phyloP scores from a whole-genome alignment of 1,284 basidiomycete species.

The Pseudozyma tsukubaensis region DNA sequence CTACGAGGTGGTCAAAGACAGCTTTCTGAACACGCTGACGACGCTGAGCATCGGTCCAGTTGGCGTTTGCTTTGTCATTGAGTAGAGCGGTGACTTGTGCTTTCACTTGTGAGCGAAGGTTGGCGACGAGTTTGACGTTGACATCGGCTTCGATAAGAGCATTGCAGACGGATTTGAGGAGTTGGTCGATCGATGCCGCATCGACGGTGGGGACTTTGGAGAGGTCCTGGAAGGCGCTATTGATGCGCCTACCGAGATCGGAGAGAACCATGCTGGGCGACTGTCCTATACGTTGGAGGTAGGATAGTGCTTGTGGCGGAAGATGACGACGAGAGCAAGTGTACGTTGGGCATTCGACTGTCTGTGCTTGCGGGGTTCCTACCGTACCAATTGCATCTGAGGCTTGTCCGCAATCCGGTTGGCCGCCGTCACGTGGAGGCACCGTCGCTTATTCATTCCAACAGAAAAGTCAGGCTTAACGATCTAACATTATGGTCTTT shows the following conservation, averaged over 20 bases:
- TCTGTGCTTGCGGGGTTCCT: too few relatives aligned
- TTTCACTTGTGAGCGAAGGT: conserved; percentile 83
- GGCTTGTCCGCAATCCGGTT: too few relatives aligned
- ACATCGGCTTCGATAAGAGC: conserved; percentile 97
- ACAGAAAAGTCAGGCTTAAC: too few relatives aligned
- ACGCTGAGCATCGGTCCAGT: conserved; percentile 59
- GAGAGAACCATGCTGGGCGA: conserved; percentile 85
- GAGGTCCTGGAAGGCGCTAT: conserved; percentile 90
- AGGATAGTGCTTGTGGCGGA: neutral
- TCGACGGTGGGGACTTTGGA: conserved; percentile 80
- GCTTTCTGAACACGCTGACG: conserved; percentile 70
- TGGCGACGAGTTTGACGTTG: conserved; percentile 94
- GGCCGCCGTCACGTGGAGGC: too few relatives aligned
- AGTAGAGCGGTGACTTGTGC: conserved; percentile 75
- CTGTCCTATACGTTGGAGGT: neutral
- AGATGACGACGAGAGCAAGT: neutral
- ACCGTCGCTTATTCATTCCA: too few relatives aligned
- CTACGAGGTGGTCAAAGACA: conserved; percentile 95
- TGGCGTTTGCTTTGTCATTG: conserved; percentile 61
- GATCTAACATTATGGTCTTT: too few relatives aligned
- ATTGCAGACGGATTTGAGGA: conserved; percentile 93
- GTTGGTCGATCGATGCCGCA: conserved; percentile 75
- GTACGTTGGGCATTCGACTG: neutral
- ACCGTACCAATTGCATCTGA: too few relatives aligned
- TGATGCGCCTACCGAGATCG: conserved; percentile 92